Evolutionary conservation across 768 basidiomycete genomes (phyloP).

Genomic region (Termitomyces sp.): DNA sequence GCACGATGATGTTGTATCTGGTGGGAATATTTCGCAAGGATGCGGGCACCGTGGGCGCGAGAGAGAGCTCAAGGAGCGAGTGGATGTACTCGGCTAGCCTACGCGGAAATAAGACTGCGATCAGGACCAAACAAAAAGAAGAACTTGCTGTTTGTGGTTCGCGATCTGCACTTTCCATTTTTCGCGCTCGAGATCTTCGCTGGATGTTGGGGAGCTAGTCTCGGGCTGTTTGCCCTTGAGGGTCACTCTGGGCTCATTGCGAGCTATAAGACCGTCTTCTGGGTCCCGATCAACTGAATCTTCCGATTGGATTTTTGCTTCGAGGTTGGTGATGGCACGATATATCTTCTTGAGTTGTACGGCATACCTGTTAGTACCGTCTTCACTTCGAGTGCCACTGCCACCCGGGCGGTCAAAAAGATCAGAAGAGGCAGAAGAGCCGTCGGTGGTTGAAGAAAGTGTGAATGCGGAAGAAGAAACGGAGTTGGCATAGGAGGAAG

Average conservation of each 20-base stretch:
- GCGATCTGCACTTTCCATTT: conserved; percentile 67
- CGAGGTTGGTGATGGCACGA: conserved; percentile 74
- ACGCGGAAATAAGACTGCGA: conserved; percentile 2
- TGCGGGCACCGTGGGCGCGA: conserved; percentile 82
- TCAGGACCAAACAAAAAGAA: conserved; percentile 1
- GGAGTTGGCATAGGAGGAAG: conserved; percentile 70
- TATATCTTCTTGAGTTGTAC: conserved; percentile 78
- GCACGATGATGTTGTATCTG: conserved; percentile 93
- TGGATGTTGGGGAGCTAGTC: conserved; percentile 10
- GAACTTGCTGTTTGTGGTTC: conserved; percentile 82
- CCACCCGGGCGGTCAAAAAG: conserved; percentile 52
- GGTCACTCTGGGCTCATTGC: conserved; percentile 36
- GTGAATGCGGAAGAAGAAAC: conserved; percentile 65
- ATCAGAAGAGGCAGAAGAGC: conserved; percentile 67
- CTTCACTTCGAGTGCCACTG: conserved; percentile 44
- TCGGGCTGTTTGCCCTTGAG: conserved; percentile 37
- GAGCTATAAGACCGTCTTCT: conserved; percentile 26
- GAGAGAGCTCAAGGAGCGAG: conserved; percentile 78
- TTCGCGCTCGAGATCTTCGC: conserved; percentile 65
- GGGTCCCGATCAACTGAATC: conserved; percentile 47
- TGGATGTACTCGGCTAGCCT: conserved; percentile 91
- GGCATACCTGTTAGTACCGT: conserved; percentile 59
- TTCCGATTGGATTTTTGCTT: conserved; percentile 65
- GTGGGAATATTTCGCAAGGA: conserved; percentile 85
- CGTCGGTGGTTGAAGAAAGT: conserved; percentile 72